Base-by-base conservation (phyloP, 2,329 filamentous ascomycete species). In the Colletotrichum neosansevieriae region DNA sequence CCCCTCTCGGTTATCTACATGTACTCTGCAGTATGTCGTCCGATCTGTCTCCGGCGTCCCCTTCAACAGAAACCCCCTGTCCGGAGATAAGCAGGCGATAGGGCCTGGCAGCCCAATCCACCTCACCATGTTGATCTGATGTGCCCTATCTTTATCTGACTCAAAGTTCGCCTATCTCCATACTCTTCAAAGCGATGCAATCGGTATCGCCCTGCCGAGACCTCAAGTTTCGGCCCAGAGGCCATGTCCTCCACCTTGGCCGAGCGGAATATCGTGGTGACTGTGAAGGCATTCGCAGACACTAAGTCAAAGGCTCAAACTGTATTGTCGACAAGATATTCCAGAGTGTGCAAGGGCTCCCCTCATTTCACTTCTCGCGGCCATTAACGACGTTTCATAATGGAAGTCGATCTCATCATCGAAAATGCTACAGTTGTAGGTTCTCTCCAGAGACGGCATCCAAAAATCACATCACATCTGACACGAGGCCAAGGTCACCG, bases 381-480 rank as follows among this genome's bases (percentile, higher is more conserved):
- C 13, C 36, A 38, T 4, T 15, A 1, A 38, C 11, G 13, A 13
- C 45, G 45, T 6, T 51, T 24, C 9, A n/a, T 4, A 3, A 67
- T 67, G 64, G 51, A 63, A 45, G 59, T 67, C 3, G 64, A 64
- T 19, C 60, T 67, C 6, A 64, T 64, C 45, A 45, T 67, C 3
- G 51, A 47, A 19, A 67, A 67, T 38, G 64, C 64, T 6, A 67
- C 64, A n/a, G 64, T 67, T 15, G 59, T 67, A 24, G 58, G 64
- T 64, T 34, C 6, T 29, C 42, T 29, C 2, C 29, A 29, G 29
- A 2, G 29, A 9, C 11, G 6, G 5, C 6, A 9, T 32, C 24
- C 47, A 15, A n/a, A 34, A 6, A 15, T 2, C 21, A 1, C 2
- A 13, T n/a, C 3, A 29, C 6, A 9, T 3, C 29, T 57, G 2